Evolutionary conservation across 768 basidiomycete species (phyloP).

Genomic region (Tylopilus sp.): DNA sequence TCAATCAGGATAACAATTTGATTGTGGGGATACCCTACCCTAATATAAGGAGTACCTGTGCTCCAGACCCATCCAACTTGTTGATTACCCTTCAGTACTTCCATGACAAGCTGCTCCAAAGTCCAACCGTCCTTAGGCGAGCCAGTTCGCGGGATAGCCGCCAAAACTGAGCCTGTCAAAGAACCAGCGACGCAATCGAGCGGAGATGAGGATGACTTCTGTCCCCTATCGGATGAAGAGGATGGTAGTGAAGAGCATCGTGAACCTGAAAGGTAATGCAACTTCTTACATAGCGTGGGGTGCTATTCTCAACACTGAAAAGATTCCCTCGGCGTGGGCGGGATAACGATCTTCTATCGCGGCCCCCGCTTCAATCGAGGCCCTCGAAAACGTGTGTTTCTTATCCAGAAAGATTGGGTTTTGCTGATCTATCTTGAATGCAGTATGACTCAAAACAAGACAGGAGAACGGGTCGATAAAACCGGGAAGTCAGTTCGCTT

Average conservation of each 20-base stretch:
- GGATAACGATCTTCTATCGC: rapidly evolving
- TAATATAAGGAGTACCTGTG: no score
- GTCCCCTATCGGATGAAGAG: background rate
- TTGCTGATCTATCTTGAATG: background rate
- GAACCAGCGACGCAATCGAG: background rate
- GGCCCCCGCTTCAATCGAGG: rapidly evolving
- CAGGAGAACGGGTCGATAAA: background rate
- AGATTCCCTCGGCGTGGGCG: constrained; percentile 10
- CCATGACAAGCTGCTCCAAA: no score
- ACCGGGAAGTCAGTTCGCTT: constrained; percentile 1
- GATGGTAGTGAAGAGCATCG: no score
- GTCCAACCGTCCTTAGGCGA: background rate
- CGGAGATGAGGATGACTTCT: background rate
- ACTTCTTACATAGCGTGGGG: no score
- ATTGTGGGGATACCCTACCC: no score
- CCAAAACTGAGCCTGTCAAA: constrained; percentile 1
- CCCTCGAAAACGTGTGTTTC: background rate
- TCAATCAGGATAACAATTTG: no score
- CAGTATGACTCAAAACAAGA: background rate
- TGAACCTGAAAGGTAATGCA: background rate
- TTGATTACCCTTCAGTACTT: no score
- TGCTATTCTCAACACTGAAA: background rate
- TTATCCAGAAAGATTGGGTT: background rate
- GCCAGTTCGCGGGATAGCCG: background rate
- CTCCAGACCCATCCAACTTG: no score